Evolutionary conservation across 352 stramenopile species (phyloP), one percentile per base, ranked within the genome.

Genomic region (Phytophthora melonis): DNA sequence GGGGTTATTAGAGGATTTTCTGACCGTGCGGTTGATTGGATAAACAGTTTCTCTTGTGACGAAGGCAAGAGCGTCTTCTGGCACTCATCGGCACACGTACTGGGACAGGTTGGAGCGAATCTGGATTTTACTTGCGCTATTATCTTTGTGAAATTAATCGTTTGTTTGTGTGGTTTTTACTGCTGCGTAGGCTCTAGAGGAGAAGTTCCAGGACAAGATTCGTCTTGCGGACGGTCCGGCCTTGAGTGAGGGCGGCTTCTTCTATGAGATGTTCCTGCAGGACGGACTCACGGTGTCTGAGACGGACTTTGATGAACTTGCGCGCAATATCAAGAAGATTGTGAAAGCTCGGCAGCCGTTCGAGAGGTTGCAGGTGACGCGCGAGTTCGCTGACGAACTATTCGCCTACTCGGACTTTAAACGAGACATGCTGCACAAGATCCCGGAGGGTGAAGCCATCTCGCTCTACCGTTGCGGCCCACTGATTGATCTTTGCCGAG

Each of bases 1-100:
- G 36, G 45, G 58, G 27, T 19, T 41, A 27, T 45, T 13, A 14
- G 21, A 16, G 14, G 34, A 5, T 34, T 45, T 62, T n/a, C 6
- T 66, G 19, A 66, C 56, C 64, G 6, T 54, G 60, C 34, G 63
- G 36, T 5, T 50, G 11, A 34, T 27, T 25, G 47, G 58, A 21
- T 27, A 27, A 16, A 36, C 69, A 94, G 86, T 64, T 94, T 94
- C 63, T 78, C 76, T 18, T 89, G 72, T 25, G 81, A 94, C 14
- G 79, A 90, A 78, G 87, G 85, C 73, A 92, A 93, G 68, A 89
- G 79, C 55, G 81, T 98, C 4, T 99, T 99, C 75, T 99, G 98
- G 98, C 98, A 99, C 81, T 99, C 97, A n/a, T 98, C 94, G 1
- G 97, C 98, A 1, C 98, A 99, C 78, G 96, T 99, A n/a, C 87